Base-by-base conservation (phyloP, 495 filamentous ascomycete species). In the Hyaloscypha variabilis region DNA sequence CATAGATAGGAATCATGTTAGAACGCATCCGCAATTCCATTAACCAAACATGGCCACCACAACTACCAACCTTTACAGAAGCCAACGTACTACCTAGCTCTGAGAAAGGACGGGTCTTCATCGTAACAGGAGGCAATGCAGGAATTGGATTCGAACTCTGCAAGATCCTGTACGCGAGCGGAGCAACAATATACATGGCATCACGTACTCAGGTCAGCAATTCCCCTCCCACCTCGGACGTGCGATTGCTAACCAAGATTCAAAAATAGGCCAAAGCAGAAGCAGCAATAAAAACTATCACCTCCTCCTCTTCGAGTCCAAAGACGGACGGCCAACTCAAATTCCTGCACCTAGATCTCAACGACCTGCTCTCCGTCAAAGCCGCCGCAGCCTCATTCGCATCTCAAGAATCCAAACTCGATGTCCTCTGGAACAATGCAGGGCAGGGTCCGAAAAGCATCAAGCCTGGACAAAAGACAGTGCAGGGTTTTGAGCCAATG, bases 351-450 rank as follows among this genome's bases (percentile, higher is more conserved):
- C 71, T 88, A 14, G 69, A 79, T 6, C 79, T 88, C 0, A 68
- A 76, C 25, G 82, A 86, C 64, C 74, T 87, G 6, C 65, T 70
- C 3, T 79, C 77, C 14, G 80, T 88, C 63, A 84, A 82, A 64
- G 49, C 74, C 0, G 72, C 83, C 0, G 85, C 78, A 3, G 31
- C 80, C 11, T 63, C 67, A 6, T 83, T 86, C 67, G 65, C 67
- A 0, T 34, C 56, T 0, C 58, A 72, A 29, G 81, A 85, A 69
- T 64, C 65, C 6, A 69, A 76, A 24, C 76, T 87, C 0, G 78
- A 87, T 55, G 77, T 85, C 8, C 74, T 87, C 0, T 85, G 75
- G 69, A 85, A 85, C 65, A 85, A 87, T 65, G 83, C 85, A 0
- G 85, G 85, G 6, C 72, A 85, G 50, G 72, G 72, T 21, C 19